Base-by-base conservation (phyloP, 2,329 filamentous ascomycete species). In the Allantophomopsis cytisporea region DNA sequence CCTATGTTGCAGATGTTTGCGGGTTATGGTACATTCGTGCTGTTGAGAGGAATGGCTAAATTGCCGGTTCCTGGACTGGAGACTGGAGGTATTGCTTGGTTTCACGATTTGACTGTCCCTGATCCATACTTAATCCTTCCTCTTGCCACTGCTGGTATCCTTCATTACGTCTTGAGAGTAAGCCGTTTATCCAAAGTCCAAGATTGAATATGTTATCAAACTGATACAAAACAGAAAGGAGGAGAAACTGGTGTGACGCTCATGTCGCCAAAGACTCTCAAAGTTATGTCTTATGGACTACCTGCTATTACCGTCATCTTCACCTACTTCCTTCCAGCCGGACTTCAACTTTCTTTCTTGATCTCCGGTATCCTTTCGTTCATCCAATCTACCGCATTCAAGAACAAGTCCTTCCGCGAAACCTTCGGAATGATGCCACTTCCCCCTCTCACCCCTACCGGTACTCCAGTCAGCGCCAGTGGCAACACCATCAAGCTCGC, bases 81-180 rank as follows among this genome's bases (percentile, higher is more conserved):
- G 50, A 64, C 62, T 1, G 83, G 83, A 23, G 80, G 83, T 2
- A 61, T 78, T 30, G 61, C 78, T 32, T 98, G 91, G 91, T 73
- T 96, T 48, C 61, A 65, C 2, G 83, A 96, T 57, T 60, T 98
- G 45, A 80, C 85, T 0, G 54, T 76, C 16, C 58, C 73, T 2
- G 91, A 98, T 58, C 89, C 91, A 0, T 80, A 69, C 51, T 89
- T 74, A 49, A 57, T 91, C 32, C 62, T 96, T 23, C 91, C 91
- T 2, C 45, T 75, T 2, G 41, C 68, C 2, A 75, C 77, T 3
- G 69, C 76, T 75, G 39, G 69, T 82, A 58, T 72, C 69, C 47
- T 48, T 64, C 20, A 69, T 75, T 38, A 33, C 34, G 40, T 55
- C 15, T 36, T 56, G n/a, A 50, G 42, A 21, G 54, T 56, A 44